Evolutionary conservation across 2,329 filamentous ascomycete genomes (phyloP).

Genomic region (Monilinia polystroma): DNA sequence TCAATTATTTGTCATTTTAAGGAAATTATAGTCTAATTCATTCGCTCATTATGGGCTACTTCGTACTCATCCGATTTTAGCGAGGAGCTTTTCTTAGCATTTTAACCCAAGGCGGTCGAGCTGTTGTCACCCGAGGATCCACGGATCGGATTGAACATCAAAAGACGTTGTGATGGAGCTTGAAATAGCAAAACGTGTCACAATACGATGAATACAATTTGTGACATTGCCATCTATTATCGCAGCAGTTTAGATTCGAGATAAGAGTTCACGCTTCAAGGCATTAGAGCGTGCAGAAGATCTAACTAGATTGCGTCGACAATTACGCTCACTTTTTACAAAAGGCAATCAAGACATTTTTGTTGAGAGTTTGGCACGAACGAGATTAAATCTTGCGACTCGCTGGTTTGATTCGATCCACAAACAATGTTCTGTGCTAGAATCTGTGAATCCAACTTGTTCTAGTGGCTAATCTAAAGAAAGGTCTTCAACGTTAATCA

Average conservation of each 20-base stretch:
- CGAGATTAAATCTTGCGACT: slow-evolving; percentile 28
- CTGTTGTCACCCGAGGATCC: no score
- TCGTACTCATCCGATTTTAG: no score
- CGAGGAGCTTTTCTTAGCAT: no score
- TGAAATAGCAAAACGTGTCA: slow-evolving; percentile 31
- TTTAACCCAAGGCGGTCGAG: no score
- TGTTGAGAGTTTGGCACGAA: slow-evolving; percentile 37
- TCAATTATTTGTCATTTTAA: no score
- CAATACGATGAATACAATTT: slow-evolving; percentile 32
- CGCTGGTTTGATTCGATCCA: not conserved
- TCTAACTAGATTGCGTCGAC: slow-evolving; percentile 48
- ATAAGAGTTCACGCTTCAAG: not conserved
- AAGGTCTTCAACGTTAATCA: no score
- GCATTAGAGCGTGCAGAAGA: slow-evolving; percentile 25
- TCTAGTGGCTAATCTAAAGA: not conserved
- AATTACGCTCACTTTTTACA: slow-evolving; percentile 33
- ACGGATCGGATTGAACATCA: slow-evolving; percentile 16
- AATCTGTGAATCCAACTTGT: not conserved
- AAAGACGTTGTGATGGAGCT: slow-evolving; percentile 37
- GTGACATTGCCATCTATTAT: slow-evolving; percentile 37
- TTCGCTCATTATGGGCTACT: no score
- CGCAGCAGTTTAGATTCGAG: not conserved
- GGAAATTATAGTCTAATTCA: no score
- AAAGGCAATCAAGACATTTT: slow-evolving; percentile 31
- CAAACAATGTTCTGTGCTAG: not conserved